phyloP scores from a whole-genome alignment of 1,284 basidiomycete genomes.

The Abortiporus biennis region DNA sequence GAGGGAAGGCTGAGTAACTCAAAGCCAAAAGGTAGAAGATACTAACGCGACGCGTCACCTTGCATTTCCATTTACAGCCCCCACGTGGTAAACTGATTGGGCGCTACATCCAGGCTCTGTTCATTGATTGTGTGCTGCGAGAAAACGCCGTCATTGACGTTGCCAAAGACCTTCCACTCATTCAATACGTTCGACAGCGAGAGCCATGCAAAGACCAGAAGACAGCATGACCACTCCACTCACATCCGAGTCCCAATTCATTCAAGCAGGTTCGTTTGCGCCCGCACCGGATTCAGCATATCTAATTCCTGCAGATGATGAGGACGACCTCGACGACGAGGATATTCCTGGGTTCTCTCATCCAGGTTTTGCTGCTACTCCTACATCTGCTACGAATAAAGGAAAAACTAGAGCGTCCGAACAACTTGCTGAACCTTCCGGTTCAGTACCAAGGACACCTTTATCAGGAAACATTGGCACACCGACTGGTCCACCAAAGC shows the following conservation, averaged over 20 bases:
- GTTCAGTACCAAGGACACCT: conserved; percentile 21
- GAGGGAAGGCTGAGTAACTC: no score
- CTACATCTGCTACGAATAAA: conserved; percentile 41
- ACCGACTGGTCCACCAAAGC: conserved; percentile 31
- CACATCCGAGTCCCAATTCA: conserved; percentile 64
- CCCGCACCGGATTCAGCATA: neutral
- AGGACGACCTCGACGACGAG: conserved; percentile 76
- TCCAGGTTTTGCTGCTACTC: conserved; percentile 39
- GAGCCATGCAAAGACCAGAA: conserved; percentile 21
- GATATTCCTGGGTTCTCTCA: conserved; percentile 72
- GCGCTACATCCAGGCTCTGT: no score
- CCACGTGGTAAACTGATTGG: conserved; percentile 16
- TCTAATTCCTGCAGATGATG: conserved; percentile 42
- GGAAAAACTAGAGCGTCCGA: conserved; percentile 65
- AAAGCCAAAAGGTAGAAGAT: neutral
- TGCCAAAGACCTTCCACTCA: neutral
- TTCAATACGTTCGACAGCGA: neutral
- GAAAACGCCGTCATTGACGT: no score
- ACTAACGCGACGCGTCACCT: conserved; percentile 66
- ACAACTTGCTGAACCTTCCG: conserved; percentile 42
- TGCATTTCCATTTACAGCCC: neutral
- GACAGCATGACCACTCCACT: conserved; percentile 37
- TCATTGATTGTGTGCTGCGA: no score
- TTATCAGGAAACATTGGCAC: conserved; percentile 72
- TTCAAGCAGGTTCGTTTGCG: conserved; percentile 53